Evolutionary conservation across 1,284 basidiomycete species (phyloP), one percentile per base, ranked within the genome.

Genomic region (Cerioporus squamosus): DNA sequence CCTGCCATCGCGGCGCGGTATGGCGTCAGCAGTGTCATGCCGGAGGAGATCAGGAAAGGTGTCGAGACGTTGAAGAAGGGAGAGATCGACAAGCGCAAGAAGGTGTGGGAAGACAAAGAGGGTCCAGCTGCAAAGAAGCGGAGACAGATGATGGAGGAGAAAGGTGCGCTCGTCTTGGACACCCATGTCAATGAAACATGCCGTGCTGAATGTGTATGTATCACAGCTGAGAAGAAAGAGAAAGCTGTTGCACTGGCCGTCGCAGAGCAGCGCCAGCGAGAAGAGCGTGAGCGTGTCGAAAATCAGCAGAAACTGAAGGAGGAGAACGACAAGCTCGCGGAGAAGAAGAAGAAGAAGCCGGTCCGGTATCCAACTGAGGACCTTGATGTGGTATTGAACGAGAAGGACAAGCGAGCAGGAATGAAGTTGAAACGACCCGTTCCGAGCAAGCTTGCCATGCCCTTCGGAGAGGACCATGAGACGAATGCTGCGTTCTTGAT

Each of bases 1-100:
- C 84, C 87, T 5, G 77, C 81, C 12, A 90, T 98, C 53, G 95
- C 95, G 0, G 79, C 83, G 61, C 86, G 88, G 53, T 97, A 94
- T 73, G 90, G 89, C 7, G 88, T 99, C 20, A 87, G 91, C 59
- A 87, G 84, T 23, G 81, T 91, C 54, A 95, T 96, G 87, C 86
- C 93, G 0, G 93, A 94, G 62, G 90, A 89, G 69, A 88, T 90
- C n/a, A 83, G 87, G 43, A 85, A 84, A 69, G 87, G 86, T 36
- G 92, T 96, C 20, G 87, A 91, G 69, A 84, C 77, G 55, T 85
- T 93, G 63, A 91, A 93, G 75, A 93, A 92, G 66, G 88, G 87
- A 39, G 93, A 95, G 73, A 92, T 93, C 55, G 92, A 95, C 73
- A 94, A 94, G 74, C 82, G 94, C 57, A 93, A 91, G 76, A 94